phyloP scores from a whole-genome alignment of 129 eudicot genomes.

The Solidago caesia region DNA sequence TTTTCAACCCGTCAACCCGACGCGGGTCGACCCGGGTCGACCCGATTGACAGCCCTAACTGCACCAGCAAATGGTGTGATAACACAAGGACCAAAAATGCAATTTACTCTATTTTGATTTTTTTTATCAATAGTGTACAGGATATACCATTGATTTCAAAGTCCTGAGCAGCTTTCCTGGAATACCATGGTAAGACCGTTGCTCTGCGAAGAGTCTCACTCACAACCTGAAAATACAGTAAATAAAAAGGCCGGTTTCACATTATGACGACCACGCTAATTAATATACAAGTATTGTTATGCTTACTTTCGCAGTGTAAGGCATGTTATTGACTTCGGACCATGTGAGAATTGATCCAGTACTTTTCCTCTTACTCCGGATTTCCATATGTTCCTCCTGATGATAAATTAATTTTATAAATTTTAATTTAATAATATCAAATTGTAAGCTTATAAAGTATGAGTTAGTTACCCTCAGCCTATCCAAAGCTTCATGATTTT shows the following conservation, averaged over 20 bases:
- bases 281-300: not conserved
- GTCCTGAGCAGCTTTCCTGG: conserved; percentile 87
- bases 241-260: not conserved
- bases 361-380: conserved; percentile 39
- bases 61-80: too few relatives aligned
- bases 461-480: conserved; percentile 41
- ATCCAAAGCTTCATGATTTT: conserved; percentile 58
- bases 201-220: conserved; percentile 76
- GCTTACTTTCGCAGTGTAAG: conserved; percentile 64
- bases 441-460: not conserved
- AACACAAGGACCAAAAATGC: too few relatives aligned
- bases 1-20: too few relatives aligned
- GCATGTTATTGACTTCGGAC: conserved; percentile 80
- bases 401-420: not conserved
- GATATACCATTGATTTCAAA: conserved; percentile 62
- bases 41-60: too few relatives aligned
- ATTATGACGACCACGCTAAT: too few relatives aligned
- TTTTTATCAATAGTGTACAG: too few relatives aligned
- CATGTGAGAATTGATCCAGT: conserved; percentile 66
- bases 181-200: conserved; percentile 79
- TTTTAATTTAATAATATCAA: not conserved
- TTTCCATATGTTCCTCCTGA: conserved; percentile 66
- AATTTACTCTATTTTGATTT: too few relatives aligned
- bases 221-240: conserved; percentile 43
- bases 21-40: too few relatives aligned